These are phyloP conservation scores for Rosa hybrid DNA, from an alignment of 331 rosid species.

Conservation along the genomic window DNA sequence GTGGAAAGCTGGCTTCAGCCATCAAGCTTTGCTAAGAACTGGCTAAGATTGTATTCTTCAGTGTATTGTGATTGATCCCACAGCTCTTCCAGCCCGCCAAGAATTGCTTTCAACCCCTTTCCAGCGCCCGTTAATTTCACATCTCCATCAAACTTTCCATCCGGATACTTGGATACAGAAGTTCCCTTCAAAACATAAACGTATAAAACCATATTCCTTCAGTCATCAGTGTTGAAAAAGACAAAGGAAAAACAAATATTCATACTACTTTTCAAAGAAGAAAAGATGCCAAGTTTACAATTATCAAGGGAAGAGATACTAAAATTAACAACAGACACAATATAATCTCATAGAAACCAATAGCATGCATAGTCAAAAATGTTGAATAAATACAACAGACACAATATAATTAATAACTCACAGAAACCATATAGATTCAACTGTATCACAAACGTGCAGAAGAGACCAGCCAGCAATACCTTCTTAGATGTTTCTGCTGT, in stretches of 20 bases:
- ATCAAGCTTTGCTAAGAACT: constrained; percentile 87
- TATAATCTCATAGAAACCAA: background rate
- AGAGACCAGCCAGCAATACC: constrained; percentile 42
- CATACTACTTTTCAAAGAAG: background rate
- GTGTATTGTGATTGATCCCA: constrained; percentile 97
- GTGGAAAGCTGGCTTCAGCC: constrained; percentile 52
- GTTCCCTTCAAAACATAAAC: constrained; percentile 47
- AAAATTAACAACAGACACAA: background rate
- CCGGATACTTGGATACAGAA: constrained; percentile 49
- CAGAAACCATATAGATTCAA: background rate
- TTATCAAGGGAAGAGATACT: background rate
- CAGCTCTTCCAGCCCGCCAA: constrained; percentile 90
- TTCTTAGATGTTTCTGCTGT: constrained; percentile 71
- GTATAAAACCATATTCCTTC: background rate
- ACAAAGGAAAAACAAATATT: background rate
- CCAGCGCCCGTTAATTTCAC: constrained; percentile 55
- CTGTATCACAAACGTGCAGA: background rate
- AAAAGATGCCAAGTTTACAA: background rate
- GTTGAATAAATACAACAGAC: background rate
- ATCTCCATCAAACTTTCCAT: constrained; percentile 51
- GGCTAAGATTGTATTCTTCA: constrained; percentile 88
- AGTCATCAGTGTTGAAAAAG: background rate
- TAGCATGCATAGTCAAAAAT: background rate
- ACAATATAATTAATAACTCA: background rate
- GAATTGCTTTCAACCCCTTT: constrained; percentile 90